These are phyloP conservation scores for Candida loeiensis DNA, from an alignment of 805 yeast species.

Conservation along the genomic window DNA sequence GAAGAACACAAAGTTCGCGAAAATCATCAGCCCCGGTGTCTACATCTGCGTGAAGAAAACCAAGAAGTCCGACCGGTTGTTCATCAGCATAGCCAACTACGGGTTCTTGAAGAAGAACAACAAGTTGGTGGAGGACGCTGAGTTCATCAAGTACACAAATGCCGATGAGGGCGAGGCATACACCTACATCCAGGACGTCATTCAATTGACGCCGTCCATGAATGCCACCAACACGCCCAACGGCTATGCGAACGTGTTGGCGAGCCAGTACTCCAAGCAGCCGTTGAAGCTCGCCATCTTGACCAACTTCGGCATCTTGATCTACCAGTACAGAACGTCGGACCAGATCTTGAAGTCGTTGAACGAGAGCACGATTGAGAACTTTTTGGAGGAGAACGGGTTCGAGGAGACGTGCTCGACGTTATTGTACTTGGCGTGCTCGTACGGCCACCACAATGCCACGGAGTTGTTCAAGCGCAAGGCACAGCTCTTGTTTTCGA, in stretches of 20 bases:
- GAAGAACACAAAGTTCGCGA: constrained; percentile 54
- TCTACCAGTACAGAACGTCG: constrained; percentile 76
- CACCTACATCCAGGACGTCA: constrained; percentile 62
- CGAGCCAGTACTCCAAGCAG: constrained; percentile 72
- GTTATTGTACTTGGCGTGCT: constrained; percentile 79
- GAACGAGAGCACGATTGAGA: constrained; percentile 60
- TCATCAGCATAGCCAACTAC: constrained; percentile 78
- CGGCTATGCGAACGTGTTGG: constrained; percentile 83
- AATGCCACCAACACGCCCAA: constrained; percentile 70
- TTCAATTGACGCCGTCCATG: constrained; percentile 65
- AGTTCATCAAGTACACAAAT: constrained; percentile 45
- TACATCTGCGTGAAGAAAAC: constrained; percentile 63
- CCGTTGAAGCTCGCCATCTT: constrained; percentile 76
- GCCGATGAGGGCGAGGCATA: constrained; percentile 20
- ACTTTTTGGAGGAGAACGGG: constrained; percentile 77
- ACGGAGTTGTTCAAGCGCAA: constrained; percentile 43
- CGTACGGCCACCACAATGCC: constrained; percentile 53
- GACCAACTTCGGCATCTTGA: constrained; percentile 73
- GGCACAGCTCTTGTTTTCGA: constrained; percentile 49
- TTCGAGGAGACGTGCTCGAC: constrained; percentile 87
- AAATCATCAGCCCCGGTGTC: constrained; percentile 80
- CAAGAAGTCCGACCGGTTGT: constrained; percentile 47
- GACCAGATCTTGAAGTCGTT: constrained; percentile 70
- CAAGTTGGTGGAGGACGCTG: constrained; percentile 76
- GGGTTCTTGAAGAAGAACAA: constrained; percentile 75